A percentile compares a stretch with the other conserved stretches of the same genome.
These are phyloP conservation scores for Candida caryicola DNA, from an alignment of 805 yeast genomes.

Conservation along the genomic window DNA sequence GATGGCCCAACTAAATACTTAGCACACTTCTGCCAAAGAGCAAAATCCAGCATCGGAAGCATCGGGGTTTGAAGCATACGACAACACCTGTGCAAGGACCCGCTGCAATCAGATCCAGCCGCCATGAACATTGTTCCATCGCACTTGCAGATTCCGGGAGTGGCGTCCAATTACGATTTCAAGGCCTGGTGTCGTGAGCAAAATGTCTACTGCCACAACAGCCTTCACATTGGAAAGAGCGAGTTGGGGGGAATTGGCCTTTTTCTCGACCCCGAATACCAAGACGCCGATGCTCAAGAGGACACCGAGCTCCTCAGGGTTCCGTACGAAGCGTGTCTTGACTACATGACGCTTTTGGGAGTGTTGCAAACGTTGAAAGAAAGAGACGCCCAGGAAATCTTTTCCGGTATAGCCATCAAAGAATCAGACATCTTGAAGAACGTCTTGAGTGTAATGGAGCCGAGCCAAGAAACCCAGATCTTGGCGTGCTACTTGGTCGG, in stretches of 20 bases:
- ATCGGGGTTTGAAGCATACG: too few relatives aligned
- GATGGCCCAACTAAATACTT: too few relatives aligned
- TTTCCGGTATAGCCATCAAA: background rate
- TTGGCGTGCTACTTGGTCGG: slow-evolving; percentile 24
- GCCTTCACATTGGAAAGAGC: slow-evolving; percentile 18
- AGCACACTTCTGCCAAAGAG: too few relatives aligned
- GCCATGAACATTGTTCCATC: background rate
- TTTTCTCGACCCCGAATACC: slow-evolving; percentile 13
- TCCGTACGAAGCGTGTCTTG: slow-evolving; percentile 11
- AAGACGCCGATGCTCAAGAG: background rate
- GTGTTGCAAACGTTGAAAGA: slow-evolving; percentile 17
- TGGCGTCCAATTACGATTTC: background rate
- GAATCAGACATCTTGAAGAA: slow-evolving; percentile 21
- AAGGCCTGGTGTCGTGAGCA: slow-evolving; percentile 1
- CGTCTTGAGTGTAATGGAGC: slow-evolving; percentile 20
- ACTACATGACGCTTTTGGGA: slow-evolving; percentile 19
- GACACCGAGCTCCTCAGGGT: slow-evolving; percentile 12
- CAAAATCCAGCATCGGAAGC: too few relatives aligned
- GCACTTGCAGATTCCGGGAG: slow-evolving; percentile 5
- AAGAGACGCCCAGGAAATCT: slow-evolving; percentile 9
- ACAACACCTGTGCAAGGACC: too few relatives aligned
- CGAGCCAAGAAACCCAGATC: slow-evolving; percentile 28
- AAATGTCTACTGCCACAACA: slow-evolving; percentile 14
- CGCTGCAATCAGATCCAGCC: too few relatives aligned
- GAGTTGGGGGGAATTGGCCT: slow-evolving; percentile 34